Conservation (phyloP, 2,329 filamentous ascomycete species). For the Apiospora hydei region DNA sequence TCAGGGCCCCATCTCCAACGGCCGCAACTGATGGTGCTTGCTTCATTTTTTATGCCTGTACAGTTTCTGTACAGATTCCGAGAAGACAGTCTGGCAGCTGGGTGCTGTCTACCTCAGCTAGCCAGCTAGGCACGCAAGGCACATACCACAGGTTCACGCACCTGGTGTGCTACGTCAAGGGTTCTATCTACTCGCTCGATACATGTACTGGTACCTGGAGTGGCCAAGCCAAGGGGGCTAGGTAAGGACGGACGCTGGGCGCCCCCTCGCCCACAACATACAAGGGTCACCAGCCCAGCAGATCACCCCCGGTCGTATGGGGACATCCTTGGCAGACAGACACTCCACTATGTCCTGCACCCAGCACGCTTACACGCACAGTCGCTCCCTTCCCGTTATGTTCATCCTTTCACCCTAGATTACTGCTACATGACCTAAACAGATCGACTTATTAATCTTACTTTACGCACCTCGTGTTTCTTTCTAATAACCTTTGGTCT, state of each 20-base stretch:
- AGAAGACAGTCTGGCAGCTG: background rate
- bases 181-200: background rate
- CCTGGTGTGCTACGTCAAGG: slow-evolving; percentile 6
- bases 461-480: background rate
- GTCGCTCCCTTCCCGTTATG: slow-evolving; percentile 1
- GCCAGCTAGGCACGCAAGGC: slow-evolving; percentile 22
- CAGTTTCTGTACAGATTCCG: background rate
- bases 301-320: slow-evolving; percentile 12
- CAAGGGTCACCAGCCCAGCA: slow-evolving; percentile 17
- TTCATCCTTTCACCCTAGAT: background rate
- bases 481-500: background rate
- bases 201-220: slow-evolving; percentile 2
- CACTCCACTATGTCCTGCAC: slow-evolving; percentile 1
- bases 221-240: slow-evolving; percentile 4
- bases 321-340: background rate
- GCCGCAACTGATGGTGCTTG: background rate
- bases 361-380: slow-evolving; percentile 9
- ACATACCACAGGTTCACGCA: slow-evolving; percentile 24
- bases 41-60: background rate
- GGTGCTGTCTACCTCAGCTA: background rate
- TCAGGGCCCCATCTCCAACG: background rate
- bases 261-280: background rate
- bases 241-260: background rate
- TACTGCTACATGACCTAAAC: slow-evolving; percentile 4
- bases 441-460: slow-evolving; percentile 15